Conservation (phyloP, 2,329 filamentous ascomycete genomes). For the Colletotrichum tamarilloi region DNA sequence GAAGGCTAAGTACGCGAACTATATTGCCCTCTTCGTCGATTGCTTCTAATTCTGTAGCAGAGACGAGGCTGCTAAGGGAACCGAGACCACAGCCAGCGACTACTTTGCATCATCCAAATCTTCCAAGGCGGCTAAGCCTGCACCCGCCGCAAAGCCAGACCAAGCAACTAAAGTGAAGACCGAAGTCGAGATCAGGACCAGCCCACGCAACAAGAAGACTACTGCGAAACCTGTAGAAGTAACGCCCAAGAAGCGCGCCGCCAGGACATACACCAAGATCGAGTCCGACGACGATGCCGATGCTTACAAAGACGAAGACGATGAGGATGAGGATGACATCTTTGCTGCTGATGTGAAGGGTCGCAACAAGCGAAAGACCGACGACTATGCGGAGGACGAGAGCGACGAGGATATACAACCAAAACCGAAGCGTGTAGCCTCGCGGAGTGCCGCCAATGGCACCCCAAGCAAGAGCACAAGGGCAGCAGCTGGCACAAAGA, state of each 20-base stretch:
- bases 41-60: constrained; percentile 40
- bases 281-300: constrained; percentile 63
- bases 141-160: constrained; percentile 54
- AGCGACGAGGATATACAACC: constrained; percentile 77
- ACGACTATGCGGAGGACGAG: constrained; percentile 80
- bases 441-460: constrained; percentile 43
- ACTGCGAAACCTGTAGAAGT: constrained; percentile 42
- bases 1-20: constrained; percentile 61
- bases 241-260: constrained; percentile 54
- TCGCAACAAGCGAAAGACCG: constrained; percentile 74
- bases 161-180: constrained; percentile 51
- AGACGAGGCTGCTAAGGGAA: constrained; percentile 57
- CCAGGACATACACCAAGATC: constrained; percentile 54
- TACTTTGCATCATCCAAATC: constrained; percentile 65
- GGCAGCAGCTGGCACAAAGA: constrained; percentile 53
- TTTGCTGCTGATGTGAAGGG: constrained; percentile 79
- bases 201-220: constrained; percentile 60
- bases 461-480: constrained; percentile 43
- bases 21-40: constrained; percentile 7
- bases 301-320: constrained; percentile 74
- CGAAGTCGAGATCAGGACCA: constrained; percentile 61
- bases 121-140: constrained; percentile 49
- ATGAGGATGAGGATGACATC: constrained; percentile 81
- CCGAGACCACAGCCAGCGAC: constrained; percentile 65
- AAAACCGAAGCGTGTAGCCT: constrained; percentile 67